Conservation (phyloP, 2,329 filamentous ascomycete genomes). For the Apiospora malaysiana region DNA sequence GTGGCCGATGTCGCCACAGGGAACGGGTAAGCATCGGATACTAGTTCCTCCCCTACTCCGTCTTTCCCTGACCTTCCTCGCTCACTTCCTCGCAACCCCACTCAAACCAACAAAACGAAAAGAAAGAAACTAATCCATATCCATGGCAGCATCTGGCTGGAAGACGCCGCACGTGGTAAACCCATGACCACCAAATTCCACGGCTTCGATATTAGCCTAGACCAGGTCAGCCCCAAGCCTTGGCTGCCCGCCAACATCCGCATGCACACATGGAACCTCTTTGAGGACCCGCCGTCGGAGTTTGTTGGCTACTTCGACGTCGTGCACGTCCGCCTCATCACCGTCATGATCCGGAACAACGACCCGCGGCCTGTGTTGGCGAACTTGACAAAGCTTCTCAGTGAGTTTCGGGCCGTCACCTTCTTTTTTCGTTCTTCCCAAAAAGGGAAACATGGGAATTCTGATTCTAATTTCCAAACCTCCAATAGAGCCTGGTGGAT, state of each 20-base stretch:
- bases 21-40: slow-evolving; percentile 18
- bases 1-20: slow-evolving; percentile 26
- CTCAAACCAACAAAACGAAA: background rate
- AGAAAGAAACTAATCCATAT: background rate
- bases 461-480: background rate
- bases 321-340: slow-evolving; percentile 29
- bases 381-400: slow-evolving; percentile 26
- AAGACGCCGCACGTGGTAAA: slow-evolving; percentile 20
- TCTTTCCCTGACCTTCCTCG: background rate
- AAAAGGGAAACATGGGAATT: background rate
- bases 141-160: slow-evolving; percentile 26
- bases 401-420: slow-evolving; percentile 20
- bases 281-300: slow-evolving; percentile 25
- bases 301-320: slow-evolving; percentile 27
- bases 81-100: background rate
- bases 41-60: background rate
- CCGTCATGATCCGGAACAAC: slow-evolving; percentile 21
- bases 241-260: slow-evolving; percentile 28
- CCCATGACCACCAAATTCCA: slow-evolving; percentile 23
- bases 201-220: slow-evolving; percentile 30
- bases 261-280: slow-evolving; percentile 29
- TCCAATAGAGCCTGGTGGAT: slow-evolving; percentile 26
- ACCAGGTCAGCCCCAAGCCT: slow-evolving; percentile 26
- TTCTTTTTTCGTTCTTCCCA: too few relatives aligned
- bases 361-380: slow-evolving; percentile 25